Base-by-base conservation (phyloP, 805 yeast species). In the Zygosaccharomyces lentus region DNA sequence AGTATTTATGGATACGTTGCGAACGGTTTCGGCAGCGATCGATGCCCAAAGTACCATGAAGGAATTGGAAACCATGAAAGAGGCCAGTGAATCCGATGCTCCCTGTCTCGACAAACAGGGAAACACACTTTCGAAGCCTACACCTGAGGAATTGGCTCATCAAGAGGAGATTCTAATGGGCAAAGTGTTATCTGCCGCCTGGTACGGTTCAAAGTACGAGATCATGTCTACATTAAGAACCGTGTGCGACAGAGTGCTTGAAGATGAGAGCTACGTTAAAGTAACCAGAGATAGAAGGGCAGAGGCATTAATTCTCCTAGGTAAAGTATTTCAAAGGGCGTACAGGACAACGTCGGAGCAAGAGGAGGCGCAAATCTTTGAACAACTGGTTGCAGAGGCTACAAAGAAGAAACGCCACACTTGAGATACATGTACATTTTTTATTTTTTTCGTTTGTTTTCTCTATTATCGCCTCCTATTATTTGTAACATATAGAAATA, bases 131-230 rank as follows among this genome's bases (percentile, higher is more conserved):
- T 79, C 80, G 2, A 84, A 80, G 49, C 76, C 76, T n/a, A 65
- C 84, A 0, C 72, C 72, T 2, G 86, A 81, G 52, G 84, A 81
- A 45, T 50, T 81, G 19, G 87, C 87, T 2, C 84, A 82, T 49
- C 75, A 81, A 71, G 91, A 85, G 58, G 81, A 84, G 61, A 72
- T 81, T 26, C 67, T 86, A 53, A 81, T 84, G 73, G 93, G 91
- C 16, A 86, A 85, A 62, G 86, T 85, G 15, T 67, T 86, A 29
- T 83, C 86, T 7, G 91, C 90, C 2, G 93, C 93, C 7, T 86
- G 95, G 95, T 80, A 80, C 9, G 88, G 91, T 0, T 81, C 90
- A 9, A 82, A 77, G 58, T 84, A 80, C 59, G 95, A 86, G 62
- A 85, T 86, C 43, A 84, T 81, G 61, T 74, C 83, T 10, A 84